These are phyloP conservation scores for Begonia fuchsioides DNA, from an alignment of 306 rosid species.

Conservation along the genomic window DNA sequence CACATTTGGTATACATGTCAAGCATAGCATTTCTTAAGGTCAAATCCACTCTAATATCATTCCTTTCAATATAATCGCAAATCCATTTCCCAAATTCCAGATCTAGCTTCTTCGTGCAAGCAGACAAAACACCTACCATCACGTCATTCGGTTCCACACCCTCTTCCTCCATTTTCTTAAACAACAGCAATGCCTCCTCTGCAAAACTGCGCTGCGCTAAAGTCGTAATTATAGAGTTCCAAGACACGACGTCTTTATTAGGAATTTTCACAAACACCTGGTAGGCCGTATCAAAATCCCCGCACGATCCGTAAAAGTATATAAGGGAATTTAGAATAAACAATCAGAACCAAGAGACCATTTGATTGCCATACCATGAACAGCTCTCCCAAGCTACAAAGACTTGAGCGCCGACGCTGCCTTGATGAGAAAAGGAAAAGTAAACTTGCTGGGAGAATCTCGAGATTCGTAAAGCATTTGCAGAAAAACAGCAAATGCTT, in stretches of 20 bases:
- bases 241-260: slow-evolving; percentile 37
- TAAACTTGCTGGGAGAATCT: slow-evolving; percentile 34
- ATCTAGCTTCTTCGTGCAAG: slow-evolving; percentile 39
- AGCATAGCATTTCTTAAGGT: slow-evolving; percentile 48
- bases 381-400: slow-evolving; percentile 23
- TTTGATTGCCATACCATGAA: slow-evolving; percentile 51
- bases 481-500: slow-evolving; percentile 20
- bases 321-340: slow-evolving; percentile 41
- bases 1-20: slow-evolving; percentile 52
- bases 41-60: slow-evolving; percentile 24
- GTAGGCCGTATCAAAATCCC: slow-evolving; percentile 28
- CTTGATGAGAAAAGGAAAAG: slow-evolving; percentile 45
- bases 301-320: slow-evolving; percentile 41
- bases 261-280: slow-evolving; percentile 27
- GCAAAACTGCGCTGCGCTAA: slow-evolving; percentile 30
- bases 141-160: slow-evolving; percentile 39
- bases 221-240: slow-evolving; percentile 49
- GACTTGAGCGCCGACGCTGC: slow-evolving; percentile 45
- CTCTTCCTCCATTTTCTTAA: slow-evolving; percentile 29
- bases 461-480: slow-evolving; percentile 24
- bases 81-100: slow-evolving; percentile 56
- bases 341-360: slow-evolving; percentile 26
- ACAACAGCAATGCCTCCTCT: slow-evolving; percentile 30
- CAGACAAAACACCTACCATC: slow-evolving; percentile 45
- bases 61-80: slow-evolving; percentile 30